Percentiles rank a stretch among this genome's conserved stretches.
These are phyloP conservation scores for Prunus persica DNA, from an alignment of 306 rosid genomes.

Conservation along the genomic window DNA sequence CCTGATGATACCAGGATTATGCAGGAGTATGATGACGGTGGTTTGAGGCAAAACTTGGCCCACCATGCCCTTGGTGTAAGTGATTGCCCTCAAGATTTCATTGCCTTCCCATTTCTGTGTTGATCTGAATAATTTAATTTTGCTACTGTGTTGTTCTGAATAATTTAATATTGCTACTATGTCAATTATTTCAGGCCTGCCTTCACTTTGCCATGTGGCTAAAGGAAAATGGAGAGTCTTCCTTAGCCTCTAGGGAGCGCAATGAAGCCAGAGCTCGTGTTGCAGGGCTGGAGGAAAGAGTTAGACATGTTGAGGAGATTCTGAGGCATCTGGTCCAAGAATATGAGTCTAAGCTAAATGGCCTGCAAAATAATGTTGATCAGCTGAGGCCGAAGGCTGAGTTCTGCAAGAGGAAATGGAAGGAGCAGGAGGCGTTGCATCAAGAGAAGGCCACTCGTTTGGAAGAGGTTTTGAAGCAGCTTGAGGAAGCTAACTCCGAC, in stretches of 20 bases:
- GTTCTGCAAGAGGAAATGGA: neutral
- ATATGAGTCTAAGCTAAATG: neutral
- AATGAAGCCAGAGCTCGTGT: neutral
- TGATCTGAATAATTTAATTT: neutral
- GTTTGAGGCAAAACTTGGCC: neutral
- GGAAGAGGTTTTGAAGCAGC: neutral
- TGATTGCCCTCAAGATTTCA: neutral
- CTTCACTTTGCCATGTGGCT: conserved; percentile 7
- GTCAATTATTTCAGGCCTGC: conserved; percentile 5
- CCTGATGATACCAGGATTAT: conserved; percentile 1
- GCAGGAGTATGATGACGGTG: neutral
- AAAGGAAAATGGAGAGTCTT: neutral
- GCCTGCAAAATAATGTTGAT: neutral
- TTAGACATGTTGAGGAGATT: neutral
- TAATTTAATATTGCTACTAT: neutral
- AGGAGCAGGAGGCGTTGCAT: conserved; percentile 8
- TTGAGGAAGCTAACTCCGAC: neutral
- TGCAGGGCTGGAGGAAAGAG: conserved; percentile 7
- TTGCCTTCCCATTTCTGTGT: neutral
- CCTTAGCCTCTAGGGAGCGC: neutral
- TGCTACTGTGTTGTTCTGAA: neutral
- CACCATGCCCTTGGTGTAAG: conserved; percentile 7
- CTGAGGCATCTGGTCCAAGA: neutral
- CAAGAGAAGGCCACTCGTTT: neutral
- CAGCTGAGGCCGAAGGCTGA: conserved; percentile 1